phyloP scores from a whole-genome alignment of 2,329 filamentous ascomycete genomes.

The Decorospora gaudefroyi region DNA sequence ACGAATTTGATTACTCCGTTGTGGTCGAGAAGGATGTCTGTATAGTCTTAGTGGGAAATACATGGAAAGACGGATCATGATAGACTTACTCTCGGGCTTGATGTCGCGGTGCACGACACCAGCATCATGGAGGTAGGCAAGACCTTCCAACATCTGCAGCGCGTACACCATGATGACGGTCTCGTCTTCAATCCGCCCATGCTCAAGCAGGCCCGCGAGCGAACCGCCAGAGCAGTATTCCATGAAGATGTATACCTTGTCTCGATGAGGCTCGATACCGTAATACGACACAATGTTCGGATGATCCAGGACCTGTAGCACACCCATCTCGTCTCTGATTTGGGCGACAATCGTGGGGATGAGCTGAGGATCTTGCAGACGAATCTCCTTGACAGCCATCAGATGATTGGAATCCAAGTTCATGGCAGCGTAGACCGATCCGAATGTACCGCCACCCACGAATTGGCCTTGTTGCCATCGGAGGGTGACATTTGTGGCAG shows the following conservation, averaged over 20 bases:
- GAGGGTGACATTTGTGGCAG: constrained; percentile 91
- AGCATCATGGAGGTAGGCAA: constrained; percentile 90
- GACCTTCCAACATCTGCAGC: constrained; percentile 87
- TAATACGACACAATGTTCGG: constrained; percentile 98
- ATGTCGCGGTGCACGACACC: constrained; percentile 95
- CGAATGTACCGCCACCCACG: constrained; percentile 94
- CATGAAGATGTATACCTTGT: constrained; percentile 99
- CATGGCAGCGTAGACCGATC: constrained; percentile 95
- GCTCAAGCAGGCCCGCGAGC: constrained; percentile 84
- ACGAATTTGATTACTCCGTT: constrained; percentile 99
- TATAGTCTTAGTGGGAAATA: constrained; percentile 2
- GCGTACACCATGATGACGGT: constrained; percentile 97
- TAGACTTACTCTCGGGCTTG: constrained; percentile 84
- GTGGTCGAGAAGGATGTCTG: constrained; percentile 90
- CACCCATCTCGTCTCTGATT: constrained; percentile 96
- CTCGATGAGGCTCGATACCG: constrained; percentile 95
- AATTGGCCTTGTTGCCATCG: constrained; percentile 99
- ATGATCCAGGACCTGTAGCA: constrained; percentile 92
- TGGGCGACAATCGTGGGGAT: constrained; percentile 93
- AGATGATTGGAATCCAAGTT: constrained; percentile 94
- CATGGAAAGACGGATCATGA: neutral
- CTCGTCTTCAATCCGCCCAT: constrained; percentile 96
- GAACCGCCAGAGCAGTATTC: constrained; percentile 97
- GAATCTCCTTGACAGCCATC: constrained; percentile 99
- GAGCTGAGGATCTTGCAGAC: constrained; percentile 91